Conservation (phyloP, 192 early-diverging fungal genomes). For the Jimgerdemannia flammicorona region DNA sequence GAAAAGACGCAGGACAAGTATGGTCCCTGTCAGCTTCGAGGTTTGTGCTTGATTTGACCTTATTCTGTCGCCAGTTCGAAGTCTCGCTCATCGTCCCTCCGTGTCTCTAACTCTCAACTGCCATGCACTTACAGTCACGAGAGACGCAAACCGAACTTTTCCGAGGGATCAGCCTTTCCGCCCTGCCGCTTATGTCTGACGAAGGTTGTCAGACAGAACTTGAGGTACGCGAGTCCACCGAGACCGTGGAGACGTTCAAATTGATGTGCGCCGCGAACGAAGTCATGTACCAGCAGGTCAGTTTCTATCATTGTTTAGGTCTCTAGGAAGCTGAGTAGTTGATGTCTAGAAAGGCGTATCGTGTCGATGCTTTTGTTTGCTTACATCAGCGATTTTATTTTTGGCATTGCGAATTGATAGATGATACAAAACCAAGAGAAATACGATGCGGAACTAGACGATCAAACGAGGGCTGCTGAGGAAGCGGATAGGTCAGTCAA, state of each 20-base stretch:
- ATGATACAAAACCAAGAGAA: background rate
- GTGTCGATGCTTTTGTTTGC: too few relatives aligned
- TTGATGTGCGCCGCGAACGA: slow-evolving; percentile 3
- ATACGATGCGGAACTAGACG: background rate
- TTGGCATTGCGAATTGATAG: background rate
- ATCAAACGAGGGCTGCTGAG: background rate
- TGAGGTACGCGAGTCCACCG: background rate
- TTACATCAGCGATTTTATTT: too few relatives aligned
- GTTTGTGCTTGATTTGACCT: background rate
- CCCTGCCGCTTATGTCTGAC: background rate
- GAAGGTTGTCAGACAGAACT: background rate
- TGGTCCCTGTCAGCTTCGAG: background rate
- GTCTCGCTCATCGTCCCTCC: too few relatives aligned
- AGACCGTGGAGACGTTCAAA: background rate
- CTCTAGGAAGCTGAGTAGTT: too few relatives aligned
- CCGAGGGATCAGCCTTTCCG: background rate
- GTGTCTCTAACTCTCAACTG: background rate
- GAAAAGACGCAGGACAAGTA: background rate
- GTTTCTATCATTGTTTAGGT: background rate
- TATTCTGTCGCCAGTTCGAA: background rate
- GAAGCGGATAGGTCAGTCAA: background rate
- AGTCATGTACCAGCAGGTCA: slow-evolving; percentile 2
- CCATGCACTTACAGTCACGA: background rate
- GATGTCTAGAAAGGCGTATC: too few relatives aligned
- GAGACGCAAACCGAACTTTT: background rate